Percentiles rank a stretch among this genome's conserved stretches.
These are phyloP conservation scores for Talaromyces verruculosus DNA, from an alignment of 2,329 filamentous ascomycete genomes.

Conservation along the genomic window DNA sequence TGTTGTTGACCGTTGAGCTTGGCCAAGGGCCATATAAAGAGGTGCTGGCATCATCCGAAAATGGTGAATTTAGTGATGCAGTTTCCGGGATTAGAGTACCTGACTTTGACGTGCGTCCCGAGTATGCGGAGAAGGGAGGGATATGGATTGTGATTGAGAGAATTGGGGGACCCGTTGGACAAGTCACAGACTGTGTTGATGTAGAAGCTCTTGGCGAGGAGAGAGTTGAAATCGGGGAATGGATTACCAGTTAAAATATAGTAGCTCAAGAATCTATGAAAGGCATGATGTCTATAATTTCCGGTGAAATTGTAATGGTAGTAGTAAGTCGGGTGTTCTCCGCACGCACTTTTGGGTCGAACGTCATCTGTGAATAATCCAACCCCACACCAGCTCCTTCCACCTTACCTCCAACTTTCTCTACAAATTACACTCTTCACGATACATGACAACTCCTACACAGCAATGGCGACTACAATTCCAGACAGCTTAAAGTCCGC, in stretches of 20 bases:
- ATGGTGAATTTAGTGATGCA: slow-evolving; percentile 72
- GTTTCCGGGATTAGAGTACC: slow-evolving; percentile 65
- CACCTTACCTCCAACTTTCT: not conserved
- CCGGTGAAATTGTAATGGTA: not conserved
- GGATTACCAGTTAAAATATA: slow-evolving; percentile 28
- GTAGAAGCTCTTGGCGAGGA: slow-evolving; percentile 47
- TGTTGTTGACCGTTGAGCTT: slow-evolving; percentile 71
- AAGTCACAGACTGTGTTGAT: slow-evolving; percentile 45
- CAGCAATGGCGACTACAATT: slow-evolving; percentile 67
- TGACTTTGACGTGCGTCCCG: slow-evolving; percentile 72
- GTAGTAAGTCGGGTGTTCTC: not conserved
- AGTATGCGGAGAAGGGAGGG: slow-evolving; percentile 55
- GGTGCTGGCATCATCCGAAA: slow-evolving; percentile 65
- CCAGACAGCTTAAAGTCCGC: slow-evolving; percentile 73
- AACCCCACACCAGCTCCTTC: slow-evolving; percentile 14
- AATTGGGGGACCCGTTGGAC: slow-evolving; percentile 62
- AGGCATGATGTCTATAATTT: not conserved
- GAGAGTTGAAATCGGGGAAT: slow-evolving; percentile 44
- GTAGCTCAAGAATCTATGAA: too few relatives aligned
- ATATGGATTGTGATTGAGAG: slow-evolving; percentile 82
- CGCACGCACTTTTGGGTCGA: not conserved
- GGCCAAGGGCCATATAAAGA: slow-evolving; percentile 69
- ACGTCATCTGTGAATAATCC: slow-evolving; percentile 18
- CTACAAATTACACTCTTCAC: not conserved
- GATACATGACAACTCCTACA: not conserved